phyloP scores from a whole-genome alignment of 2,329 filamentous ascomycete species.

The Scorias spongiosa region DNA sequence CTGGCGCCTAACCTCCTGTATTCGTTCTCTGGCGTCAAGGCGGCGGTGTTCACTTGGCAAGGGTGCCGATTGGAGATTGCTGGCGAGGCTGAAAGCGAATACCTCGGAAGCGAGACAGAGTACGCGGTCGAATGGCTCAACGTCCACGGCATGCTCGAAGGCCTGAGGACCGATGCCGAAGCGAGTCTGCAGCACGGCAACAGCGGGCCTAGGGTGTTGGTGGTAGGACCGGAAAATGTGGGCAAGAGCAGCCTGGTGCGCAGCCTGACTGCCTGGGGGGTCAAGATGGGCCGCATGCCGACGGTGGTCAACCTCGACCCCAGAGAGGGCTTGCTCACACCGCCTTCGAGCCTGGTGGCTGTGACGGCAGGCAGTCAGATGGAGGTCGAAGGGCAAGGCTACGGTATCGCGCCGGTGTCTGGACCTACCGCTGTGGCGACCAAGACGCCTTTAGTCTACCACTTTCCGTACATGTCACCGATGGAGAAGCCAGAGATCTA shows the following conservation, averaged over 20 bases:
- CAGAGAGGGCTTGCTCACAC: conserved; percentile 43
- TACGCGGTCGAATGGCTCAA: conserved; percentile 63
- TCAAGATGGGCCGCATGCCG: conserved; percentile 66
- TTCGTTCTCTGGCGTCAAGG: conserved; percentile 66
- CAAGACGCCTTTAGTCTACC: conserved; percentile 82
- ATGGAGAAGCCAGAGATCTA: conserved; percentile 59
- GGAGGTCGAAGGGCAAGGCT: conserved; percentile 67
- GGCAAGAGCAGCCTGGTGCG: conserved; percentile 46
- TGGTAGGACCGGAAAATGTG: conserved; percentile 61
- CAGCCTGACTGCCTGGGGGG: conserved; percentile 62
- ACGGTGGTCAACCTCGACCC: conserved; percentile 74
- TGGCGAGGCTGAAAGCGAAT: conserved; percentile 52
- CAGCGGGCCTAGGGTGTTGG: conserved; percentile 61
- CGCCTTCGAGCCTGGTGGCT: conserved; percentile 65
- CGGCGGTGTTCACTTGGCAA: conserved; percentile 82
- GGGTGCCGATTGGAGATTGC: conserved; percentile 74
- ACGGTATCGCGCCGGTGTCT: conserved; percentile 80
- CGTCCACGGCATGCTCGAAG: conserved; percentile 72
- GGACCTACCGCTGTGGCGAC: conserved; percentile 79
- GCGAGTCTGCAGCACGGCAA: conserved; percentile 4
- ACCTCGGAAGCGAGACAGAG: conserved; percentile 63
- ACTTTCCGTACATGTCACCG: conserved; percentile 60
- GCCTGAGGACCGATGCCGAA: conserved; percentile 46
- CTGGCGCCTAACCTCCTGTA: conserved; percentile 69
- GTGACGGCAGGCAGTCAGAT: conserved; percentile 77